Conservation (phyloP, 805 yeast genomes). For the Komagataella kurtzmanii region DNA sequence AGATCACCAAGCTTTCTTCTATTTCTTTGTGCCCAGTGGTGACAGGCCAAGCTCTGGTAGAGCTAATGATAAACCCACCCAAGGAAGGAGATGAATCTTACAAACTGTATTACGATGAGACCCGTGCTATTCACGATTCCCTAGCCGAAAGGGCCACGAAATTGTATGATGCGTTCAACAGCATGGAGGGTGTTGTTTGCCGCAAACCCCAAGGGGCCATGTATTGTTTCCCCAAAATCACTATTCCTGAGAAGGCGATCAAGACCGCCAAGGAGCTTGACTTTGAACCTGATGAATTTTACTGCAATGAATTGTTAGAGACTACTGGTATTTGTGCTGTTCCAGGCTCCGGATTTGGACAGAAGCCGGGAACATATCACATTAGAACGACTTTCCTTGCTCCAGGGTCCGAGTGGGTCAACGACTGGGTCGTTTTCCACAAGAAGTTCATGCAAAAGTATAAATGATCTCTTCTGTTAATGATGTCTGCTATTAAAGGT, state of each 20-base stretch:
- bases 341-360: slow-evolving; percentile 97
- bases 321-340: slow-evolving; percentile 92
- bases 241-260: slow-evolving; percentile 51
- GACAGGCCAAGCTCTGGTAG: slow-evolving; percentile 87
- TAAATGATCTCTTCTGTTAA: slow-evolving; percentile 7
- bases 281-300: slow-evolving; percentile 70
- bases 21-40: slow-evolving; percentile 91
- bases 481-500: not conserved
- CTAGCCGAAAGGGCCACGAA: slow-evolving; percentile 49
- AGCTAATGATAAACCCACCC: slow-evolving; percentile 92
- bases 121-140: slow-evolving; percentile 43
- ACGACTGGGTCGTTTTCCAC: slow-evolving; percentile 71
- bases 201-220: slow-evolving; percentile 94
- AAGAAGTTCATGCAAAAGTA: slow-evolving; percentile 49
- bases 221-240: slow-evolving; percentile 83
- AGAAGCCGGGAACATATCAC: slow-evolving; percentile 78
- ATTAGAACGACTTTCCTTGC: slow-evolving; percentile 94
- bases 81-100: slow-evolving; percentile 61
- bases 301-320: slow-evolving; percentile 75
- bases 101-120: slow-evolving; percentile 51
- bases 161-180: slow-evolving; percentile 56
- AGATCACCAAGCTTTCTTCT: slow-evolving; percentile 75
- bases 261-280: slow-evolving; percentile 43
- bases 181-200: slow-evolving; percentile 75
- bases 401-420: slow-evolving; percentile 86